These are phyloP conservation scores for Scheffersomyces lignosus DNA, from an alignment of 805 yeast species.

Conservation along the genomic window DNA sequence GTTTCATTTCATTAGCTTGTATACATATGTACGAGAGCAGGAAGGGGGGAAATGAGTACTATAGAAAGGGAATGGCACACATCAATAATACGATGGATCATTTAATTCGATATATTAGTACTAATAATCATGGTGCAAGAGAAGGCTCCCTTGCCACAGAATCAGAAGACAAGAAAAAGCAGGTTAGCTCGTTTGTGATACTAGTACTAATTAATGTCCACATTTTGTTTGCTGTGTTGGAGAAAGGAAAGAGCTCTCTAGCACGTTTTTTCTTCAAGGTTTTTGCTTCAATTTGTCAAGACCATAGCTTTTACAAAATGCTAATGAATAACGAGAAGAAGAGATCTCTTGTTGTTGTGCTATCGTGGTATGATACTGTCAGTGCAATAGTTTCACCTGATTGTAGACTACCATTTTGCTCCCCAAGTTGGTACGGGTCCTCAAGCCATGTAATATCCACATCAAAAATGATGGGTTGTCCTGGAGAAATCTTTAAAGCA, in stretches of 20 bases:
- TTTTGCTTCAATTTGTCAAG: conserved; percentile 50
- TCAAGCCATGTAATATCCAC: conserved; percentile 45
- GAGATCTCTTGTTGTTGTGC: conserved; percentile 48
- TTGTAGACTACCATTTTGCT: conserved; percentile 54
- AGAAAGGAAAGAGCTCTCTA: conserved; percentile 54
- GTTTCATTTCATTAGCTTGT: conserved; percentile 56
- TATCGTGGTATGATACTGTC: conserved; percentile 62
- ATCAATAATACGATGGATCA: conserved; percentile 58
- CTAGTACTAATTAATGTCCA: conserved; percentile 55
- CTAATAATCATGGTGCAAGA: conserved; percentile 6
- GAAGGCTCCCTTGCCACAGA: neutral
- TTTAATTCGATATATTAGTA: conserved; percentile 42
- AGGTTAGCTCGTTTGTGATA: conserved; percentile 39
- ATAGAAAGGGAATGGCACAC: conserved; percentile 52
- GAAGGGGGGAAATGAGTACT: conserved; percentile 52
- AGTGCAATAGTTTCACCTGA: conserved; percentile 58
- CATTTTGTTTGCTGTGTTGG: conserved; percentile 51
- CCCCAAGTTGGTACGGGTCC: conserved; percentile 53
- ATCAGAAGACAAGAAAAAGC: conserved; percentile 13
- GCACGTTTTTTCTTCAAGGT: conserved; percentile 49
- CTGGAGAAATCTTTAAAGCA: conserved; percentile 54
- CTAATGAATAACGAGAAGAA: conserved; percentile 49
- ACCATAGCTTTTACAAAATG: conserved; percentile 37
- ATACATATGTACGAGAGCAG: conserved; percentile 55
- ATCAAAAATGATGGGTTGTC: conserved; percentile 58